Evolutionary conservation across 1,139 yeast species (phyloP), one percentile per base, ranked within the genome.

Genomic region (Magnusiomyces sp.): DNA sequence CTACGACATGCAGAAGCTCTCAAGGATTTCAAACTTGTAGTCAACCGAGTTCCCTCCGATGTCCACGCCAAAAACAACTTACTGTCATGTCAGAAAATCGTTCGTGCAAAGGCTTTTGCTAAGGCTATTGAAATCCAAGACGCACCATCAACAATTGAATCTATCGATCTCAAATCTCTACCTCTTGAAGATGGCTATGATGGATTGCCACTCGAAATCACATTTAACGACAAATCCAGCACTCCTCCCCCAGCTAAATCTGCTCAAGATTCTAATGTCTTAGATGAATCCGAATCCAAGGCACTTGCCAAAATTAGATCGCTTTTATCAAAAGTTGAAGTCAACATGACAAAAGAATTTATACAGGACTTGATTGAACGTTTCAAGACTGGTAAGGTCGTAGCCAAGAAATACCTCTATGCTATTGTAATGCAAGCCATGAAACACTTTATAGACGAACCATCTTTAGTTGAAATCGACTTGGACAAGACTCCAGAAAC

Each of bases 351-450:
- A n/a, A 63, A 64, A 36, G 73, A 71, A 3, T 88, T 86, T 65
- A 75, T 92, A 53, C 70, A 75, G 43, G 71, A 74, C 51, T 79
- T 88, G 80, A 77, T 90, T 47, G 73, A 77, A 41, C 64, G 77
- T 37, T 92, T 92, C 70, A 79, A 83, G 59, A 68, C 75, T 13
- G 95, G 95, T 16, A 84, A 83, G 37, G 76, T 73, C 55, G 65
- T 92, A 41, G 95, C 95, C 19, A 83, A 83, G 64, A 79, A 80
- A 59, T 92, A 87, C 61, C 92, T 86, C 0, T 86, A 83, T 63
- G 95, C 95, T 11, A 83, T 92, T 46, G 72, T 92, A 36, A 77
- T 86, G 38, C 83, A 80, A 55, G 94, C 84, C 2, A 77, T 83
- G 64, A 75, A 80, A 53, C 58, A 87, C 16, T 78, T 90, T 58